A percentile compares a stretch with the other conserved stretches of the same genome.
Conservation (phyloP, 805 yeast genomes). For the Ogataea siamensis region DNA sequence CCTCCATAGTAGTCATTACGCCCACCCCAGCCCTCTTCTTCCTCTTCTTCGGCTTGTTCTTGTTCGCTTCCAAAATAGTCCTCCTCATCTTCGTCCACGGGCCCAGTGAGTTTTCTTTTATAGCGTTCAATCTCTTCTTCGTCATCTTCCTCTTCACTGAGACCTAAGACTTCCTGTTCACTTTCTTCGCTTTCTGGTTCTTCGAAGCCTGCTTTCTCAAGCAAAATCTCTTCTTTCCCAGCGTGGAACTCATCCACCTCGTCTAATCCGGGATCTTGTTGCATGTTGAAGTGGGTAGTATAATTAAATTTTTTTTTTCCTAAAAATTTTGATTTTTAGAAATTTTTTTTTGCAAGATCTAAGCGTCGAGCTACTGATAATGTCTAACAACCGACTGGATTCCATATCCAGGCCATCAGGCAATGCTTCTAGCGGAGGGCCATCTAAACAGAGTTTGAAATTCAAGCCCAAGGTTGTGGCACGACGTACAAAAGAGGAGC, state of each 20-base stretch:
- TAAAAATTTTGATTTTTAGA: conserved; percentile 3
- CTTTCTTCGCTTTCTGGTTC: conserved; percentile 28
- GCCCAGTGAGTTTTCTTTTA: conserved; percentile 37
- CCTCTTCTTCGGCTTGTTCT: conserved; percentile 31
- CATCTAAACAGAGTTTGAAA: conserved; percentile 53
- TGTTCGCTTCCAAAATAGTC: conserved; percentile 41
- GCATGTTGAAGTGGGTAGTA: conserved; percentile 4
- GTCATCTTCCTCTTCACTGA: conserved; percentile 42
- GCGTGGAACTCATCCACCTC: conserved; percentile 71
- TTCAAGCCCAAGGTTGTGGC: conserved; percentile 89
- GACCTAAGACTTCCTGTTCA: conserved; percentile 34
- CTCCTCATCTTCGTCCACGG: conserved; percentile 47
- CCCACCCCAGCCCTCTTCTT: conserved; percentile 40
- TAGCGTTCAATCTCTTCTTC: conserved; percentile 39
- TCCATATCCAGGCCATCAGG: conserved; percentile 10
- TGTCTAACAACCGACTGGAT: conserved; percentile 11
- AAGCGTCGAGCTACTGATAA: background rate
- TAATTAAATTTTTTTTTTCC: conserved; percentile 13
- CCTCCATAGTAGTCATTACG: conserved; percentile 58
- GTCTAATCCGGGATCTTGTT: conserved; percentile 47
- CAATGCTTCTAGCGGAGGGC: conserved; percentile 18
- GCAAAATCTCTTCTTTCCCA: conserved; percentile 52
- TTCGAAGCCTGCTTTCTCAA: conserved; percentile 53
- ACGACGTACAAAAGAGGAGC: conserved; percentile 76
- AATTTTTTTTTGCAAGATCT: conserved; percentile 1